A percentile compares a stretch with the other conserved stretches of the same genome.
Conservation (phyloP, 495 filamentous ascomycete species). For the Stereocaulon alpinum region DNA sequence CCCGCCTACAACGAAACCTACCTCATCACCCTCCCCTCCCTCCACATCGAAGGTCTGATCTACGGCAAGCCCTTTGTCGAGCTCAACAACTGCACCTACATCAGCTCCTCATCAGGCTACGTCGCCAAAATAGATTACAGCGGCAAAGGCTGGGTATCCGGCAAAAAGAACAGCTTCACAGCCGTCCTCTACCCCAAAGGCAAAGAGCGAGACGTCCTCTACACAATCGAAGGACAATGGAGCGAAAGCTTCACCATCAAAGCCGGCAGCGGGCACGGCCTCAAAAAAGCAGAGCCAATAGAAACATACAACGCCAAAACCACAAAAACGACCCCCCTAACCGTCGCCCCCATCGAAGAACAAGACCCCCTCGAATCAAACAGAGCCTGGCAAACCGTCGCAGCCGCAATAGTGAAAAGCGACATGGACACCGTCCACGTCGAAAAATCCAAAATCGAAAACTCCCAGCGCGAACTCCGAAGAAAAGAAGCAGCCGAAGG, state of each 20-base stretch:
- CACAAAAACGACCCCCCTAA: constrained; percentile 54
- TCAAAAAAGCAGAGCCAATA: constrained; percentile 51
- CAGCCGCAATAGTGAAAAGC: constrained; percentile 61
- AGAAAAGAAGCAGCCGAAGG: constrained; percentile 69
- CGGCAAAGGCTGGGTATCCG: constrained; percentile 85
- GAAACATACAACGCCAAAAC: constrained; percentile 59
- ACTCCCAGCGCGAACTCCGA: constrained; percentile 75
- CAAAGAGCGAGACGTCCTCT: constrained; percentile 72
- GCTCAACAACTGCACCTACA: constrained; percentile 70
- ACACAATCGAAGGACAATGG: constrained; percentile 87
- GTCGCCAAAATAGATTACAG: constrained; percentile 88
- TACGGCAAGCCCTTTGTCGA: constrained; percentile 88
- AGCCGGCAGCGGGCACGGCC: constrained; percentile 46
- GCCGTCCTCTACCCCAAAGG: constrained; percentile 67
- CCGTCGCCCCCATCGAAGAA: constrained; percentile 60
- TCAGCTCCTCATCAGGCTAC: constrained; percentile 75
- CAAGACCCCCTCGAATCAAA: constrained; percentile 85
- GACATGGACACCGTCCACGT: constrained; percentile 70
- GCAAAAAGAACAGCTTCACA: constrained; percentile 88
- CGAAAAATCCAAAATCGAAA: constrained; percentile 87
- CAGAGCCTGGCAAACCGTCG: constrained; percentile 80
- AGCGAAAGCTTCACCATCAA: constrained; percentile 67
- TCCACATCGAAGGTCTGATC: constrained; percentile 91
- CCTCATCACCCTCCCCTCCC: constrained; percentile 81
- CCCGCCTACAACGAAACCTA: constrained; percentile 60